Evolutionary conservation across 768 basidiomycete genomes (phyloP).

Genomic region (Hydnum rufescens): DNA sequence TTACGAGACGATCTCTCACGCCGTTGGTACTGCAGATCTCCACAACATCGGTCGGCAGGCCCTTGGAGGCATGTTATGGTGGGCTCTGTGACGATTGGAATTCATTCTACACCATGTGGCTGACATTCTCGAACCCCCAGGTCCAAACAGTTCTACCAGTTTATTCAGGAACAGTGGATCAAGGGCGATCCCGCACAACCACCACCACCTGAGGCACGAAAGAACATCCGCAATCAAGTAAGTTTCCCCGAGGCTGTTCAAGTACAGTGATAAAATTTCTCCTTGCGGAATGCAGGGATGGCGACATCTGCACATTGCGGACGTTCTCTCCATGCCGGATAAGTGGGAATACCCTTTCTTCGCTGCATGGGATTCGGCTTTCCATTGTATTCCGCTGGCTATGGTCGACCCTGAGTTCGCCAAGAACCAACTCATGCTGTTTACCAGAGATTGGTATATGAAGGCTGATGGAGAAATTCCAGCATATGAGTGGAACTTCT

Average conservation of each 20-base stretch:
- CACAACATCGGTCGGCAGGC: slow-evolving; percentile 94
- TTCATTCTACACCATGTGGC: neutral
- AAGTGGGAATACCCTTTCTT: slow-evolving; percentile 99
- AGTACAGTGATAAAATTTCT: neutral
- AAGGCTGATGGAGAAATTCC: slow-evolving; percentile 97
- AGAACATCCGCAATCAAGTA: slow-evolving; percentile 64
- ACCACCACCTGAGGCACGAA: slow-evolving; percentile 74
- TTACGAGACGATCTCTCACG: slow-evolving; percentile 57
- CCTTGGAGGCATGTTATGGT: slow-evolving; percentile 88
- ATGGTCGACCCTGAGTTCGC: slow-evolving; percentile 87
- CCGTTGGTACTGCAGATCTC: slow-evolving; percentile 77
- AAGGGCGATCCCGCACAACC: slow-evolving; percentile 90
- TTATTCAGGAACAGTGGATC: slow-evolving; percentile 90
- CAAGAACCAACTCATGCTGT: slow-evolving; percentile 87
- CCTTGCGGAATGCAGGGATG: slow-evolving; percentile 41
- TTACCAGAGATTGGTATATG: slow-evolving; percentile 97
- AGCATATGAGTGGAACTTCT: slow-evolving; percentile 98
- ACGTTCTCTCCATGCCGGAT: slow-evolving; percentile 96
- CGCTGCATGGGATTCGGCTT: slow-evolving; percentile 92
- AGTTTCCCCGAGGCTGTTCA: slow-evolving; percentile 12
- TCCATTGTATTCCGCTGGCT: slow-evolving; percentile 93
- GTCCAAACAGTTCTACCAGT: slow-evolving; percentile 91
- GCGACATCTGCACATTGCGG: slow-evolving; percentile 86
- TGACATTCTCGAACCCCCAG: slow-evolving; percentile 9
- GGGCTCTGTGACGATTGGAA: slow-evolving; percentile 4